phyloP scores from a whole-genome alignment of 2,329 filamentous ascomycete species.

The Hypoxylon sp. region DNA sequence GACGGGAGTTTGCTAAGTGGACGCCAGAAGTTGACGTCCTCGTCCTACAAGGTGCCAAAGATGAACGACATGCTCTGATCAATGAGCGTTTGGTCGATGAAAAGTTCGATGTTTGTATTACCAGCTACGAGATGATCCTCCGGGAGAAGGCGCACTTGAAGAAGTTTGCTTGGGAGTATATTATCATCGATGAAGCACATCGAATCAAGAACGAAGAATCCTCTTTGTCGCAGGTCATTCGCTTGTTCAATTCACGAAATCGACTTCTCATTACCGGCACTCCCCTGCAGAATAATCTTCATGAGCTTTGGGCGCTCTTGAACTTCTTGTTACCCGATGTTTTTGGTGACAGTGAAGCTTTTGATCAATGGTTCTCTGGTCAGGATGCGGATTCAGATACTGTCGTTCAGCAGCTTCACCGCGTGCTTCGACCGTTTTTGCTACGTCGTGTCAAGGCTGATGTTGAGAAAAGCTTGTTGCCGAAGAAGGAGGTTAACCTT shows the following conservation, averaged over 20 bases:
- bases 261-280: constrained; percentile 96
- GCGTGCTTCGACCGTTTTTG: constrained; percentile 92
- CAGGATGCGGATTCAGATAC: constrained; percentile 93
- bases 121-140: constrained; percentile 98
- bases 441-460: constrained; percentile 96
- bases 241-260: constrained; percentile 95
- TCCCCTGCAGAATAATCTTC: constrained; percentile 96
- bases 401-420: constrained; percentile 95
- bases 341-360: constrained; percentile 95
- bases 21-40: constrained; percentile 96
- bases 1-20: constrained; percentile 93
- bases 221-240: constrained; percentile 94
- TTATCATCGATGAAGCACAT: constrained; percentile 98
- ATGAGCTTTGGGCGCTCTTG: constrained; percentile 96
- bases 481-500: constrained; percentile 97
- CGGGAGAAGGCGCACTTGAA: constrained; percentile 94
- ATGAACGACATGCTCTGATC: constrained; percentile 90
- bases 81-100: constrained; percentile 92
- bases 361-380: constrained; percentile 97
- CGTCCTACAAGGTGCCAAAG: constrained; percentile 94
- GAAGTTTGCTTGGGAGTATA: constrained; percentile 99
- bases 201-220: constrained; percentile 99
- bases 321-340: constrained; percentile 99
- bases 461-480: constrained; percentile 96
- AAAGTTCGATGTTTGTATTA: constrained; percentile 98